A percentile compares a stretch with the other conserved stretches of the same genome.
Conservation (phyloP, 1,284 basidiomycete species). For the Salmacisia buchloeana region DNA sequence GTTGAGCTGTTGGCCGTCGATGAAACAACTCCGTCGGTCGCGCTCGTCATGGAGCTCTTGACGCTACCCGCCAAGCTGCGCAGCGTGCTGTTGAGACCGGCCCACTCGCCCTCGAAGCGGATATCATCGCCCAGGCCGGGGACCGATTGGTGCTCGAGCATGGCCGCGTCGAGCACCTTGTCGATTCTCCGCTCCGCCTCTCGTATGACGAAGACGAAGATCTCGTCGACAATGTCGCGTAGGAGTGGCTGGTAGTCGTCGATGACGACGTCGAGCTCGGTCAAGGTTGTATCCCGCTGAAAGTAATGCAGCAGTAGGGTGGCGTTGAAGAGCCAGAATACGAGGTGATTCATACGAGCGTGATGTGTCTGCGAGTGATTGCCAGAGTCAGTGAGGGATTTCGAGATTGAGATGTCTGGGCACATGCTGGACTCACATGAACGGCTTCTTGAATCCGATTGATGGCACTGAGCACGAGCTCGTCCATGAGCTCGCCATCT, state of each 20-base stretch:
- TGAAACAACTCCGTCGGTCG: not conserved
- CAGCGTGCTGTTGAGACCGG: constrained; percentile 23
- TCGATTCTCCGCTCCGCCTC: constrained; percentile 85
- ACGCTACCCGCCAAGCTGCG: constrained; percentile 39
- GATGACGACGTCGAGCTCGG: constrained; percentile 15
- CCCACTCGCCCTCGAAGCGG: constrained; percentile 92
- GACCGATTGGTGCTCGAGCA: constrained; percentile 77
- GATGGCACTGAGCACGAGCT: constrained; percentile 79
- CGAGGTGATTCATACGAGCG: constrained; percentile 76
- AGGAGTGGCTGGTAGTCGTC: constrained; percentile 29
- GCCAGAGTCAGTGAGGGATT: constrained; percentile 13
- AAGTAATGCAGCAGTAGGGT: constrained; percentile 84
- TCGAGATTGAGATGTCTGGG: constrained; percentile 18
- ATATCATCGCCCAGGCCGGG: constrained; percentile 67
- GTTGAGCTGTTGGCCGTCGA: not conserved
- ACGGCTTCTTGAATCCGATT: constrained; percentile 86
- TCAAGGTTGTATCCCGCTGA: constrained; percentile 55
- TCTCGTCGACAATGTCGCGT: constrained; percentile 71
- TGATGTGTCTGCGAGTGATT: constrained; percentile 17
- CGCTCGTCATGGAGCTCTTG: constrained; percentile 19
- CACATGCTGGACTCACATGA: constrained; percentile 63
- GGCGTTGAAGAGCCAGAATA: constrained; percentile 92
- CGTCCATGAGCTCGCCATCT: constrained; percentile 63
- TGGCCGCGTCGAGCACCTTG: constrained; percentile 70
- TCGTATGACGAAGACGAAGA: constrained; percentile 89